These are phyloP conservation scores for Penicillium fuscoglaucum DNA, from an alignment of 2,329 filamentous ascomycete genomes.

Conservation along the genomic window DNA sequence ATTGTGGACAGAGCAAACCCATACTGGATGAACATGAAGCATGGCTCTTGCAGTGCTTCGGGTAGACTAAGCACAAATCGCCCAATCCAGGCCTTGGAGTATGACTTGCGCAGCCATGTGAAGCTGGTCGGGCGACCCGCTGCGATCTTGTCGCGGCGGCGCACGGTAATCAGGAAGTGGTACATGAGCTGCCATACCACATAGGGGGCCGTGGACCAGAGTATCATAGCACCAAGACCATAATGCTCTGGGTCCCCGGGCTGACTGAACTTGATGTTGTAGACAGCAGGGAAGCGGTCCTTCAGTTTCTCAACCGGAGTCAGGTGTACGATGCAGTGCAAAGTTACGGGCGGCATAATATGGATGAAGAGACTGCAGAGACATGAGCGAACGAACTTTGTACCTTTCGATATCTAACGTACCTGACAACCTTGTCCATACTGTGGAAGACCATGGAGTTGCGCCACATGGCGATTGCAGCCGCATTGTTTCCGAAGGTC, in stretches of 20 bases:
- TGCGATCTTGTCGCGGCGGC: slow-evolving; percentile 91
- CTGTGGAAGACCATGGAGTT: slow-evolving; percentile 98
- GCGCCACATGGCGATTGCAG: slow-evolving; percentile 98
- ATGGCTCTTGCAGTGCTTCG: slow-evolving; percentile 72
- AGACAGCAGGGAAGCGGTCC: slow-evolving; percentile 78
- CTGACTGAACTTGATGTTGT: slow-evolving; percentile 69
- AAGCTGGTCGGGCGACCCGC: slow-evolving; percentile 94
- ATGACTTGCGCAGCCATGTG: slow-evolving; percentile 92
- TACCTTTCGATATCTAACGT: slow-evolving; percentile 22
- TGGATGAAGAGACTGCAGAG: slow-evolving; percentile 82
- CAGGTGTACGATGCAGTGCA: slow-evolving; percentile 90
- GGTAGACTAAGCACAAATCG: slow-evolving; percentile 80
- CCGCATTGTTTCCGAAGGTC: slow-evolving; percentile 92
- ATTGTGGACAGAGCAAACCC: slow-evolving; percentile 87
- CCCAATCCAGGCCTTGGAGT: slow-evolving; percentile 86
- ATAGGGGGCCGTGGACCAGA: slow-evolving; percentile 93
- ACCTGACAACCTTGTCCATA: slow-evolving; percentile 93
- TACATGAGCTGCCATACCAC: slow-evolving; percentile 89
- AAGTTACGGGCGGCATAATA: slow-evolving; percentile 93
- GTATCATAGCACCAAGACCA: slow-evolving; percentile 77
- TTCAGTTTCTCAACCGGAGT: slow-evolving; percentile 65
- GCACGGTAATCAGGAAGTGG: slow-evolving; percentile 92
- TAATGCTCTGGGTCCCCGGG: slow-evolving; percentile 79
- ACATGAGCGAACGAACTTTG: not conserved
- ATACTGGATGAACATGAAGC: slow-evolving; percentile 98